A percentile compares a stretch with the other conserved stretches of the same genome.
Conservation (phyloP, 352 stramenopile genomes). For the Thraustochytrium aureum region DNA sequence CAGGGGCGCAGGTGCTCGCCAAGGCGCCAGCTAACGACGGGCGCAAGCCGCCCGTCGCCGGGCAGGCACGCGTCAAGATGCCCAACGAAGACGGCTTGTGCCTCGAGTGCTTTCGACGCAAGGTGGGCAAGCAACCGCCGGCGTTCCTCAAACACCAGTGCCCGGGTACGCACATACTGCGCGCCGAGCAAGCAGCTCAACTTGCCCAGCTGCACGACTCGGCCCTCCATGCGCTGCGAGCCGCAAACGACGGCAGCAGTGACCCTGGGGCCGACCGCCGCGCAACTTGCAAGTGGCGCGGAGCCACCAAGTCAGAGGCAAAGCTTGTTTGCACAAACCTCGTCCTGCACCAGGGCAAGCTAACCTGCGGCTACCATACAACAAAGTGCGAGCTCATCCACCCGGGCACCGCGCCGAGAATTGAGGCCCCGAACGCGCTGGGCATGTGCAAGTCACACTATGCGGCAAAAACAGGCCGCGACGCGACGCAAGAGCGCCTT, state of each 20-base stretch:
- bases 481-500: background rate
- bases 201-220: slow-evolving; percentile 34
- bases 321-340: slow-evolving; percentile 26
- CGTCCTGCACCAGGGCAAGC: background rate
- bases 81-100: slow-evolving; percentile 33
- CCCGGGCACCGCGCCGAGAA: background rate
- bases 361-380: slow-evolving; percentile 29
- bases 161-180: slow-evolving; percentile 17
- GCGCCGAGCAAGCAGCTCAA: slow-evolving; percentile 1
- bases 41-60: background rate
- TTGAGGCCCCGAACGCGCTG: slow-evolving; percentile 18
- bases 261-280: background rate
- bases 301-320: background rate
- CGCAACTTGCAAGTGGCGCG: background rate
- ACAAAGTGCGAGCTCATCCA: slow-evolving; percentile 31
- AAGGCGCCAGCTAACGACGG: background rate
- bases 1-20: background rate
- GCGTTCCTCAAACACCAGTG: slow-evolving; percentile 11
- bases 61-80: slow-evolving; percentile 4
- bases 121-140: background rate
- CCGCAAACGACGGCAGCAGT: background rate
- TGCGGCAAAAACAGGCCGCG: background rate
- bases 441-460: slow-evolving; percentile 35
- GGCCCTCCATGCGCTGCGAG: background rate
- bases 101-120: slow-evolving; percentile 1